phyloP scores from a whole-genome alignment of 768 basidiomycete genomes.

The Kwoniella sp. region DNA sequence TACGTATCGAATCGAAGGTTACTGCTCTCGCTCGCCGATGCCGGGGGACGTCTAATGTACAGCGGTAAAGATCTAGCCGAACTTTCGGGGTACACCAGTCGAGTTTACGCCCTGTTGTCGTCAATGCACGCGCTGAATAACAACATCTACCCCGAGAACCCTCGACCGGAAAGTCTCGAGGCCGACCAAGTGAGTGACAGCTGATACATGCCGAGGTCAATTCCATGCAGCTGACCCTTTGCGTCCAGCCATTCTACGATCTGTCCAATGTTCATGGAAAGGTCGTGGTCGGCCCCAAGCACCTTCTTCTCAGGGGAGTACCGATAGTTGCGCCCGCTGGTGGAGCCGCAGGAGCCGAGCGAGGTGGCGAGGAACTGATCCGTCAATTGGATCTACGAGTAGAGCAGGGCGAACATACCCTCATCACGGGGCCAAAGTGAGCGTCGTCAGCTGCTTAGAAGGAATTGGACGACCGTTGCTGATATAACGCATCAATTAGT shows the following conservation, averaged over 20 bases:
- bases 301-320: slow-evolving; percentile 55
- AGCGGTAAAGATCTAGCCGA: slow-evolving; percentile 94
- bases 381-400: slow-evolving; percentile 69
- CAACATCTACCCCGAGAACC: slow-evolving; percentile 58
- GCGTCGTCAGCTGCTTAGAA: slow-evolving; percentile 11
- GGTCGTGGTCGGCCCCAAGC: slow-evolving; percentile 64
- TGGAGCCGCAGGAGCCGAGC: slow-evolving; percentile 53
- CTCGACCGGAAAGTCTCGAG: slow-evolving; percentile 57
- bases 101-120: slow-evolving; percentile 84
- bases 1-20: slow-evolving; percentile 93
- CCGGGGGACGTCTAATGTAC: slow-evolving; percentile 93
- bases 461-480: slow-evolving; percentile 13
- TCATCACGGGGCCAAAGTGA: slow-evolving; percentile 79
- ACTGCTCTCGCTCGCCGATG: slow-evolving; percentile 91
- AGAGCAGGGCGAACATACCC: slow-evolving; percentile 74
- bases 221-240: neutral
- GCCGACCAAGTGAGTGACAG: slow-evolving; percentile 46
- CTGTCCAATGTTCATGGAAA: slow-evolving; percentile 67
- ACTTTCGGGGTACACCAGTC: slow-evolving; percentile 88
- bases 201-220: neutral
- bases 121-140: slow-evolving; percentile 73
- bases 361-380: slow-evolving; percentile 65
- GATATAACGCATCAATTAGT: slow-evolving; percentile 60
- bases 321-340: slow-evolving; percentile 59
- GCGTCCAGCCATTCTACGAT: slow-evolving; percentile 61